Conservation (phyloP, 495 filamentous ascomycete species). For the Parmelia sp. region DNA sequence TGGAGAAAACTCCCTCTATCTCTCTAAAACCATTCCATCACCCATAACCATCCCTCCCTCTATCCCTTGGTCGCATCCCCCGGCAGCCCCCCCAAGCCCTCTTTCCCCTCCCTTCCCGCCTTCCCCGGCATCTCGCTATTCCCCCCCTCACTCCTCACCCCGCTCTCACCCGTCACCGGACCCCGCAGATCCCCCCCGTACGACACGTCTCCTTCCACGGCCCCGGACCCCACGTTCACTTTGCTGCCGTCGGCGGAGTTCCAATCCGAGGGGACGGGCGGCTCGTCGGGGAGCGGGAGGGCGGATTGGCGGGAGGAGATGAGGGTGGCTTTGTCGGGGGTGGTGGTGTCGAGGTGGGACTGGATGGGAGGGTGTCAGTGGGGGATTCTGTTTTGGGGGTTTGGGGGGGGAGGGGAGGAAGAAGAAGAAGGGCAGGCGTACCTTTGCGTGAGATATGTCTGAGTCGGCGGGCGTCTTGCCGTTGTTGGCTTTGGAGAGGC, state of each 20-base stretch:
- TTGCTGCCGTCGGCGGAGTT: slow-evolving; percentile 61
- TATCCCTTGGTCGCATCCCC: slow-evolving; percentile 43
- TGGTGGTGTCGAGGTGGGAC: no score
- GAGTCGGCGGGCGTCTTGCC: slow-evolving; percentile 43
- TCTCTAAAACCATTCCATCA: neutral
- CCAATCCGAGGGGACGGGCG: slow-evolving; percentile 67
- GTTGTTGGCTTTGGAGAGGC: slow-evolving; percentile 35
- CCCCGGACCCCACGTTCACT: slow-evolving; percentile 62
- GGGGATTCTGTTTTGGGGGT: slow-evolving; percentile 4
- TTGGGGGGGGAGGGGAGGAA: neutral
- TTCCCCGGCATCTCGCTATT: slow-evolving; percentile 34
- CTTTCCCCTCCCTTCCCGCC: slow-evolving; percentile 52
- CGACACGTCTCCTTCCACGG: slow-evolving; percentile 47
- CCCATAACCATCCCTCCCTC: neutral
- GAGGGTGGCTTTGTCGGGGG: slow-evolving; percentile 1
- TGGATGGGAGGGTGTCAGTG: slow-evolving; percentile 16
- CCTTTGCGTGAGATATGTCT: slow-evolving; percentile 45
- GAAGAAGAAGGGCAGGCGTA: neutral
- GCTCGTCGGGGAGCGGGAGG: slow-evolving; percentile 72
- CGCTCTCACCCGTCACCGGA: slow-evolving; percentile 56
- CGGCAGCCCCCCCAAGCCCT: slow-evolving; percentile 44
- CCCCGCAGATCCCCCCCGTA: slow-evolving; percentile 50
- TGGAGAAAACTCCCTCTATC: no score
- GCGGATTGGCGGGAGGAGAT: slow-evolving; percentile 61
- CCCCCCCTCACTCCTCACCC: slow-evolving; percentile 46